Base-by-base conservation (phyloP, 2,329 filamentous ascomycete species). In the Aspergillus unguis region DNA sequence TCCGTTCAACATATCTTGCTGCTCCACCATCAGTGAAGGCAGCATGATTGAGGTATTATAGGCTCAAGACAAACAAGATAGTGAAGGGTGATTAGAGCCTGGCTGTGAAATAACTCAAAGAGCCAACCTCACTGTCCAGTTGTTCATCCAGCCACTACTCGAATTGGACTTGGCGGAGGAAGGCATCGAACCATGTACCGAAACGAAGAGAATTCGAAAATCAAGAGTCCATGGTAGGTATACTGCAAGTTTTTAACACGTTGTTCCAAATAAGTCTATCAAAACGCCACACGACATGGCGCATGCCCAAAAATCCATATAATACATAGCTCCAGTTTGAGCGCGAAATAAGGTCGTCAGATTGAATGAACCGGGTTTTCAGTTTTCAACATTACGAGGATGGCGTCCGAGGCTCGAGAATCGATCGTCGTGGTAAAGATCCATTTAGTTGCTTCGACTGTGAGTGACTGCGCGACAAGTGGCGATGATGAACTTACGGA, bases 401-500 rank as follows among this genome's bases (percentile, higher is more conserved):
- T 26, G 32, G 11, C 25, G 6, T 17, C 23, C 38, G 29, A 33
- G 11, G 31, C n/a, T 44, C 10, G 2, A 23, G 17, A 36, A 17
- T 17, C 17, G 17, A 17, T 17, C 40, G 41, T 38, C 17, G 17
- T 17, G 35, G 23, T 17, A 11, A 48, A 29, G 41, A 46, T 29
- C 37, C 33, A 33, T 62, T 63, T 58, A 63, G 53, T 61, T 48
- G 54, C 61, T 63, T 27, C 8, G 27, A 25, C 37, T 9, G 43
- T 58, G 37, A 58, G 55, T 52, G 46, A 52, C 26, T 35, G 48
- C 41, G 17, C 48, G 52, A 56, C 57, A 59, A 53, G 58, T 26
- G 72, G 66, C 5, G 73, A 23, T 52, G 37, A 23, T 54, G 38
- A 52, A 73, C 72, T 73, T 69, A 75, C 72, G 83, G 82, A 70